Evolutionary conservation across 1,139 yeast genomes (phyloP).

Genomic region (Spencermartinsiella ligniputridi): DNA sequence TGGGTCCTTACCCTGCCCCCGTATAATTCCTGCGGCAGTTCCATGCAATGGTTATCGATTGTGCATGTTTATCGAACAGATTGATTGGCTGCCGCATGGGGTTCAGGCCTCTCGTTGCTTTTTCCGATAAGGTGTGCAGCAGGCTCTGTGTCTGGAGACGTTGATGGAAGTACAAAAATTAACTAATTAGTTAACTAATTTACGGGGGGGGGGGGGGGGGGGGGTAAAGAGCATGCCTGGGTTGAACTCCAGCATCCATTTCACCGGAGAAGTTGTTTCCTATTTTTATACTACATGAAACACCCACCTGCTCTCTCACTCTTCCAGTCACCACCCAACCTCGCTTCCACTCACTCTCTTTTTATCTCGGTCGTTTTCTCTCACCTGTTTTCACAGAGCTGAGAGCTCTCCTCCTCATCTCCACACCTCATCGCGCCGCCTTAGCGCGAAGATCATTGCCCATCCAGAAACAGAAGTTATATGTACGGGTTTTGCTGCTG

Average conservation of each 20-base stretch:
- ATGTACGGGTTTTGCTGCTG: neutral
- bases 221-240: neutral
- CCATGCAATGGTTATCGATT: neutral
- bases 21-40: neutral
- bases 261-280: too few species aligned
- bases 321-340: too few species aligned
- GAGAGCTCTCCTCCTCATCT: too few species aligned
- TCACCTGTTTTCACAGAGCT: too few species aligned
- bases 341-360: too few species aligned
- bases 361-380: too few species aligned
- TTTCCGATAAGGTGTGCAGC: neutral
- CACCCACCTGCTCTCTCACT: too few species aligned
- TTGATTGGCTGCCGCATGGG: neutral
- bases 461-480: neutral
- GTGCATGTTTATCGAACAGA: slow-evolving; percentile 1
- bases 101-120: neutral
- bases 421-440: slow-evolving; percentile 2
- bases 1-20: slow-evolving; percentile 2
- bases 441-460: neutral
- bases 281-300: too few species aligned
- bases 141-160: too few species aligned
- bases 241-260: too few species aligned
- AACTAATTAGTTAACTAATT: neutral
- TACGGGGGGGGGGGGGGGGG: neutral
- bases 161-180: too few species aligned